Percentiles rank a stretch among this genome's conserved stretches.
Evolutionary conservation across 495 filamentous ascomycete species (phyloP).

Genomic region (Annulohypoxylon maeteangense): DNA sequence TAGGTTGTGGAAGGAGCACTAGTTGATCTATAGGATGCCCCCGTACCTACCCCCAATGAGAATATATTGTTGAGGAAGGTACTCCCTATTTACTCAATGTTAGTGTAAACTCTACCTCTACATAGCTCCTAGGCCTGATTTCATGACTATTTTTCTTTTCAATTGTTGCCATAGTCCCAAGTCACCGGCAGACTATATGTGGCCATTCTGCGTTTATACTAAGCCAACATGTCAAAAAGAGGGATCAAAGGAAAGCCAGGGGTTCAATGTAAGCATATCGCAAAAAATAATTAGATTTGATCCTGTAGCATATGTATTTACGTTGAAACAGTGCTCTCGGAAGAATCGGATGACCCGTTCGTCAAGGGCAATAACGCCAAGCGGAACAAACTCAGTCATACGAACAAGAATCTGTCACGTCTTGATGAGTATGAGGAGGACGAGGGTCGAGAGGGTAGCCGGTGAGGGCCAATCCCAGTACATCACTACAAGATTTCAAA

Average conservation of each 20-base stretch:
- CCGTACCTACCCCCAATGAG: background rate
- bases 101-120: background rate
- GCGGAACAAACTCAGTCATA: slow-evolving; percentile 14
- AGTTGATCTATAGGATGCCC: background rate
- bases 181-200: background rate
- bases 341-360: slow-evolving; percentile 20
- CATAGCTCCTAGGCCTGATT: background rate
- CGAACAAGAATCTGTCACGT: slow-evolving; percentile 36
- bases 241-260: slow-evolving; percentile 25
- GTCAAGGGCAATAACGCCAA: slow-evolving; percentile 15
- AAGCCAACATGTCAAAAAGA: slow-evolving; percentile 20
- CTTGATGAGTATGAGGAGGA: slow-evolving; percentile 54
- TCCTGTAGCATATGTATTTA: slow-evolving; percentile 11
- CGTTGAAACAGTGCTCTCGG: slow-evolving; percentile 15
- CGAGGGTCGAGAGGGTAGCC: slow-evolving; percentile 47
- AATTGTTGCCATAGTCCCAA: background rate
- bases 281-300: background rate
- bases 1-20: slow-evolving; percentile 8
- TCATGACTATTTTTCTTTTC: background rate
- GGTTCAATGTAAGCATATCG: slow-evolving; percentile 14
- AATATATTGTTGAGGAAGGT: background rate
- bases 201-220: background rate
- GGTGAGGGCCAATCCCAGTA: slow-evolving; percentile 34
- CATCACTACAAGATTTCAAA: background rate
- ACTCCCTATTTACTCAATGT: background rate